phyloP scores from a whole-genome alignment of 441 rosid genomes.

The Bocquillonia castaneifolia region DNA sequence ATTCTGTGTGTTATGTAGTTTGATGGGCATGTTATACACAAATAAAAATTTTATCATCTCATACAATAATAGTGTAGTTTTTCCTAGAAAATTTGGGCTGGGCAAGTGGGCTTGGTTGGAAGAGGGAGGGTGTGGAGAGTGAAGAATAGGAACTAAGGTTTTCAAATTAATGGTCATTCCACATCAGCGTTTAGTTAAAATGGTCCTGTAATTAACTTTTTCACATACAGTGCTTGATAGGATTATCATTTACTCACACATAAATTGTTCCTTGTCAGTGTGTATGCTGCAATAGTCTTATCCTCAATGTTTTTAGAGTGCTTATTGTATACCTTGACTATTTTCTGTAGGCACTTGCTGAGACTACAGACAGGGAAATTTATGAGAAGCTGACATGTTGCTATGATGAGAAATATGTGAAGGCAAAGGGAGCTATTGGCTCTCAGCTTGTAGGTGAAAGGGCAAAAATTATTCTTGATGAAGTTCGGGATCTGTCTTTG shows the following conservation, averaged over 20 bases:
- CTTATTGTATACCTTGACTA: neutral
- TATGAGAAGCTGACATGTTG: slow-evolving; percentile 59
- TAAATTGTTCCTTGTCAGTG: neutral
- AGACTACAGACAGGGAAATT: slow-evolving; percentile 76
- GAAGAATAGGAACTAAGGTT: neutral
- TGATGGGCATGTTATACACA: neutral
- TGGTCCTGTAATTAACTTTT: neutral
- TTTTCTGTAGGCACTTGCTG: slow-evolving; percentile 59
- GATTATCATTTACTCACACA: neutral
- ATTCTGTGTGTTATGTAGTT: neutral
- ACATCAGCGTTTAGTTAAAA: neutral
- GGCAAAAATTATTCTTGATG: slow-evolving; percentile 82
- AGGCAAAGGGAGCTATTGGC: slow-evolving; percentile 75
- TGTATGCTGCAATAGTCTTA: neutral
- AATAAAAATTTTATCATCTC: neutral
- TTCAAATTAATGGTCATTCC: neutral
- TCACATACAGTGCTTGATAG: neutral
- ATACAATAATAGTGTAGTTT: neutral
- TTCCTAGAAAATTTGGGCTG: neutral
- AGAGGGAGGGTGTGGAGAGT: neutral
- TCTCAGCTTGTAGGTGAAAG: slow-evolving; percentile 84
- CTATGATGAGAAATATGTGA: slow-evolving; percentile 47
- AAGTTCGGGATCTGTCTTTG: slow-evolving; percentile 64
- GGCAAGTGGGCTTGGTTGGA: neutral
- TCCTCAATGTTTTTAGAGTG: neutral